Conservation (phyloP, 495 filamentous ascomycete genomes). For the Hypoxylon perforatum region DNA sequence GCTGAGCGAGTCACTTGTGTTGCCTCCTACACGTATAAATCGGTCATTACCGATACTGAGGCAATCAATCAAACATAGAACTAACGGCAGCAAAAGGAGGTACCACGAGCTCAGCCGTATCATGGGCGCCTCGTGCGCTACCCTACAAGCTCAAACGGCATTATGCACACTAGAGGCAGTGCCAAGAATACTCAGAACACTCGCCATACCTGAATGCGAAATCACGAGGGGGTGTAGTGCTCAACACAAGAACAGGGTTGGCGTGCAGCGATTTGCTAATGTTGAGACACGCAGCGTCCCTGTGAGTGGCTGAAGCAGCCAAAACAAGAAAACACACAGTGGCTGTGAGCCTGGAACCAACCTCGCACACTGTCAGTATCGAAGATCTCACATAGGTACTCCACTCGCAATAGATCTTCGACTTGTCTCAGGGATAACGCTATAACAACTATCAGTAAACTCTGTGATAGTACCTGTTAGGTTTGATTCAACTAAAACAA, state of each 20-base stretch:
- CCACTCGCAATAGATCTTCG: not conserved
- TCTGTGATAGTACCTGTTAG: not conserved
- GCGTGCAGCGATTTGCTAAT: conserved; percentile 15
- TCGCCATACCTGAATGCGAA: conserved; percentile 10
- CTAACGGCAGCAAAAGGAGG: not conserved
- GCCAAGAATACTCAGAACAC: conserved; percentile 1
- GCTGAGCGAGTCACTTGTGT: conserved; percentile 10
- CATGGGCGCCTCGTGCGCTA: conserved; percentile 8
- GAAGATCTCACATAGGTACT: conserved; percentile 2
- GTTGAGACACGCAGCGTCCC: conserved; percentile 8
- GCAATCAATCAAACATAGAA: conserved; percentile 17
- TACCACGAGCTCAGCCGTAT: conserved; percentile 16
- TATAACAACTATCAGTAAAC: not conserved
- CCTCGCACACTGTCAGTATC: not conserved
- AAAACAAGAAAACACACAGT: conserved; percentile 16
- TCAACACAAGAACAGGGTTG: conserved; percentile 19
- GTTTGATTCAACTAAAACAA: not conserved
- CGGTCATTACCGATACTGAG: conserved; percentile 19
- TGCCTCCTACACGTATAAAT: conserved; percentile 6
- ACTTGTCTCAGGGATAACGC: conserved; percentile 21
- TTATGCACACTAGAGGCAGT: conserved; percentile 6
- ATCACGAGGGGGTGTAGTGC: conserved; percentile 4
- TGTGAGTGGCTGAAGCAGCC: conserved; percentile 27
- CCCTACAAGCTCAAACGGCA: conserved; percentile 8
- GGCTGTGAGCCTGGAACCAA: conserved; percentile 3